These are phyloP conservation scores for Arthrobotrys conoides DNA, from an alignment of 2,329 filamentous ascomycete species.

Conservation along the genomic window DNA sequence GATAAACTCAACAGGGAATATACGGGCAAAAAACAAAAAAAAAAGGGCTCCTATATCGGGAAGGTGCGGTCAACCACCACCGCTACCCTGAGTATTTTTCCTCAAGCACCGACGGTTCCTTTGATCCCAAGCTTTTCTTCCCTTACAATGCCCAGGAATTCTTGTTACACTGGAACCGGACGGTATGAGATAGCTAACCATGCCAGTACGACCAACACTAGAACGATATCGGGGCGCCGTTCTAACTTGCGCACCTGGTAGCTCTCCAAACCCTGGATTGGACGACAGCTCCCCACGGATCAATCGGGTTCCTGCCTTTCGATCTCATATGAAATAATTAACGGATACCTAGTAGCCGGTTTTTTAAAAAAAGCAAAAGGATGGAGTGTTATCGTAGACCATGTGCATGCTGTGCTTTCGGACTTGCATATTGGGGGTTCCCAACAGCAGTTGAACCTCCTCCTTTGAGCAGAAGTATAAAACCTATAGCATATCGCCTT, in stretches of 20 bases:
- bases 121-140: conserved; percentile 4
- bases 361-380: conserved; percentile 31
- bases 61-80: conserved; percentile 18
- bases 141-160: conserved; percentile 23
- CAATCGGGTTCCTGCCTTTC: conserved; percentile 39
- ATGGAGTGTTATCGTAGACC: conserved; percentile 3
- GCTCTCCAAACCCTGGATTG: conserved; percentile 32
- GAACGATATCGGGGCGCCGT: conserved; percentile 19
- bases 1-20: conserved; percentile 22
- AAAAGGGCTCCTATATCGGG: not conserved
- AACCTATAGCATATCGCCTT: conserved; percentile 17
- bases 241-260: conserved; percentile 21
- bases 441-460: conserved; percentile 14
- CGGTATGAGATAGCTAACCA: conserved; percentile 12
- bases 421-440: conserved; percentile 24
- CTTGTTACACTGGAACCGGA: conserved; percentile 33
- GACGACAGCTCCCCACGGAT: conserved; percentile 33
- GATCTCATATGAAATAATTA: conserved; percentile 6
- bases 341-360: too few relatives aligned
- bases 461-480: conserved; percentile 47
- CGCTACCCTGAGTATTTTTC: not conserved
- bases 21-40: too few relatives aligned
- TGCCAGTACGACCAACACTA: not conserved
- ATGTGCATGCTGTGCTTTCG: conserved; percentile 12
- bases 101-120: conserved; percentile 21